phyloP scores from a whole-genome alignment of 1,284 basidiomycete species.

The Ganoderma lingzhi region DNA sequence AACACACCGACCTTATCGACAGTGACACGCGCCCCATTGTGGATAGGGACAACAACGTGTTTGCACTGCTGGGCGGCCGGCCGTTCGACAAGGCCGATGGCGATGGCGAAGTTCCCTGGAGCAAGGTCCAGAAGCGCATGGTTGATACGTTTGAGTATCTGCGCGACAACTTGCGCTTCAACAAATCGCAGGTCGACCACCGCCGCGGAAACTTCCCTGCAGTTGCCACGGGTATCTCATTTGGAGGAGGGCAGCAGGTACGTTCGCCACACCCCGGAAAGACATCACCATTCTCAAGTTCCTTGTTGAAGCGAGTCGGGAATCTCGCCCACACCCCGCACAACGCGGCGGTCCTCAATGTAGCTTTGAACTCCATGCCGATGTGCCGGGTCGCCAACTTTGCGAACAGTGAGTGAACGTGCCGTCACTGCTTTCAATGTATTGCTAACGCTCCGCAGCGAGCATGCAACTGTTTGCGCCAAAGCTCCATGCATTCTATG shows the following conservation, averaged over 20 bases:
- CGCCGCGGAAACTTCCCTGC: not conserved
- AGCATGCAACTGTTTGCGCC: not conserved
- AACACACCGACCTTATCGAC: not conserved
- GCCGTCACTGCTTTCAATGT: not conserved
- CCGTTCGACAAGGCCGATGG: not conserved
- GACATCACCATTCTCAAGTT: no score
- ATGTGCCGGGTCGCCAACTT: not conserved
- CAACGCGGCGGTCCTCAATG: not conserved
- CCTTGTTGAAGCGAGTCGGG: not conserved
- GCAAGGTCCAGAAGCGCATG: not conserved
- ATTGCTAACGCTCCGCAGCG: not conserved
- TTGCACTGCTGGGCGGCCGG: not conserved
- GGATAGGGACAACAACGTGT: not conserved
- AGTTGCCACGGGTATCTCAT: not conserved
- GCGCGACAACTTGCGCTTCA: not conserved
- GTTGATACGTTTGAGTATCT: not conserved
- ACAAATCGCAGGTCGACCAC: not conserved
- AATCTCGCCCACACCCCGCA: not conserved
- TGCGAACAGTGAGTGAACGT: not conserved
- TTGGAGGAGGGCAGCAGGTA: conserved; percentile 2
- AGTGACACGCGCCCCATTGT: not conserved
- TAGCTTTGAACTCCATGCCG: not conserved
- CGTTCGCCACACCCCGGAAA: not conserved
- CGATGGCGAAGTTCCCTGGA: not conserved
- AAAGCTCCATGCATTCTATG: not conserved